Base-by-base conservation (phyloP, 257 asterid species). In the Nicotiana undulata region DNA sequence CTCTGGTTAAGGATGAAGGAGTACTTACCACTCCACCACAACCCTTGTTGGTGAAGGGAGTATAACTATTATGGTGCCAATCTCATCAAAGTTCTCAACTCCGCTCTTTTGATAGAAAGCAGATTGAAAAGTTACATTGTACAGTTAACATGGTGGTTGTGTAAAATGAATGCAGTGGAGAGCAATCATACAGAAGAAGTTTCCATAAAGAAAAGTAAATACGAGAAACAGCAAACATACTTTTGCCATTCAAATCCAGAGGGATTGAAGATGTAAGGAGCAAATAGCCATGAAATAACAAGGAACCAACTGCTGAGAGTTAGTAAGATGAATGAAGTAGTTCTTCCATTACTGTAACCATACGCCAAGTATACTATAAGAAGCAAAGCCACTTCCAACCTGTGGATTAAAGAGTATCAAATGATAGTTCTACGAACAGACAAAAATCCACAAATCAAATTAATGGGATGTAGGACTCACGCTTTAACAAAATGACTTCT, bases 231-330 rank as follows among this genome's bases (percentile, higher is more conserved):
- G 90, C 97, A 88, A 80, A 92, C 97, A 88, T 88, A 95, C 99
- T 96, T 96, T 82, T 96, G 99, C 99, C 99, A 96, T 85, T 96
- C 99, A 81, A 96, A 96, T 81, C 99, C 99, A 77, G 99, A 96
- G 63, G 99, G 99, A 84, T 96, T 96, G 90, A 96, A 96, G 81
- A 96, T 89, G 79, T 94, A 96, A 16, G 99, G 99, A 44, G 99
- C 98, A 76, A 92, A 96, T 81, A 96, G 97, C 98, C 98, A 96
- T 63, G 98, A 96, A 81, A 96, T 86, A 77, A 96, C 99, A 81
- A 96, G 96, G 86, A 96, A 91, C 99, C 98, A 96, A 86, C 98
- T 96, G 92, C 98, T 94, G 61, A 94, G 67, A 81, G 95, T 96
- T 80, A 94, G 44, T 32, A 96, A 89, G 83, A 96, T 55, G 89